These are phyloP conservation scores for Naegleria lovaniensis DNA, from an alignment of 208 protist species.

Conservation along the genomic window DNA sequence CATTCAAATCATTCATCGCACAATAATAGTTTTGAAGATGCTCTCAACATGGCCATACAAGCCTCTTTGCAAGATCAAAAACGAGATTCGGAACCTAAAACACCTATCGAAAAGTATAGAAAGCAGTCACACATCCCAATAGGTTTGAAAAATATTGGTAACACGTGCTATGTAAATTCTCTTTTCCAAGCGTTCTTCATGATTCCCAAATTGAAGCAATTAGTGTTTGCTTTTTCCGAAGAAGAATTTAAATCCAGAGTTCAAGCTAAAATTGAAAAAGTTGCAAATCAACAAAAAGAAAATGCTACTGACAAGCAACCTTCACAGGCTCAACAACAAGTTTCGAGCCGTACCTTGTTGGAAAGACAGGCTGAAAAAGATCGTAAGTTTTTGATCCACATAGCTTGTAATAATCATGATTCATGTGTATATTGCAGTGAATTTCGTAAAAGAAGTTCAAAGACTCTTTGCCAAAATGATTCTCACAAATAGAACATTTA, in stretches of 20 bases:
- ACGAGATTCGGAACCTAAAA: background rate
- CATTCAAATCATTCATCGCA: background rate
- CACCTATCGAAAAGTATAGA: background rate
- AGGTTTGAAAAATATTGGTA: slow-evolving; percentile 22
- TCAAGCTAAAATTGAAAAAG: background rate
- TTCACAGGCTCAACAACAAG: background rate
- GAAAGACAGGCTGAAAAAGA: background rate
- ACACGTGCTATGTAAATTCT: slow-evolving; percentile 22
- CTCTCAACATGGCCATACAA: background rate
- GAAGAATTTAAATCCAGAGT: background rate
- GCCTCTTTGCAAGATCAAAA: slow-evolving; percentile 12
- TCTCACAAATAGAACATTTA: background rate
- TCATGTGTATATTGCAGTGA: background rate
- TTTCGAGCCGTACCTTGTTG: background rate
- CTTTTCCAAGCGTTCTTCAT: slow-evolving; percentile 2
- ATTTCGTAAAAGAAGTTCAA: background rate
- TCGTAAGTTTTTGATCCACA: background rate
- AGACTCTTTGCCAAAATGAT: background rate
- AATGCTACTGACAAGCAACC: background rate
- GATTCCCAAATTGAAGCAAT: background rate
- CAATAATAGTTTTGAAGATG: slow-evolving; percentile 6
- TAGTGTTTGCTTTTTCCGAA: background rate
- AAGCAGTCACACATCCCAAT: background rate
- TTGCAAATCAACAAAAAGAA: background rate
- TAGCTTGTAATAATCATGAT: background rate